Conservation (phyloP, 2,329 filamentous ascomycete species). For the Phyllosticta citriasiana region DNA sequence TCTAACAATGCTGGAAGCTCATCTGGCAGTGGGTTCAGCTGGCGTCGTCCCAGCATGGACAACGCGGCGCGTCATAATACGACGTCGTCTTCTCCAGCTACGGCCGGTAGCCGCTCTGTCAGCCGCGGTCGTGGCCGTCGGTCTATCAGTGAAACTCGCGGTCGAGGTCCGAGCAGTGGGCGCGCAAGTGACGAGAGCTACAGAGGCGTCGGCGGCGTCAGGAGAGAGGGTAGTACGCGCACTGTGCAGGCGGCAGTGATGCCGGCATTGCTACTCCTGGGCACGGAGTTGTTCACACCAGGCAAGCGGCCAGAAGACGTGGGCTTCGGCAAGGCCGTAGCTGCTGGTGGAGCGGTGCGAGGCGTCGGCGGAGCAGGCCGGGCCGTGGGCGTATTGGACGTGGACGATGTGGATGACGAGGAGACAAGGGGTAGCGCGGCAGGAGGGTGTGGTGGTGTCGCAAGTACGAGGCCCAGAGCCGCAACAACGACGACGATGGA, state of each 20-base stretch:
- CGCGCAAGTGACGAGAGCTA: neutral
- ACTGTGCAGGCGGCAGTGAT: conserved; percentile 26
- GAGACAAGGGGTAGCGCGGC: too few species aligned
- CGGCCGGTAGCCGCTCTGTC: neutral
- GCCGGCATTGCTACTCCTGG: conserved; percentile 24
- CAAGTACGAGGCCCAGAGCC: too few species aligned
- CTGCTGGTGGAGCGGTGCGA: neutral
- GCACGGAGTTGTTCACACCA: conserved; percentile 27
- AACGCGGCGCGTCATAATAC: neutral
- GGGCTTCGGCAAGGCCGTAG: neutral
- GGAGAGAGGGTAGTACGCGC: conserved; percentile 9
- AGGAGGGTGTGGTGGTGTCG: too few species aligned
- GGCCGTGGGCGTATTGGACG: neutral
- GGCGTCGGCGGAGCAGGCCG: neutral
- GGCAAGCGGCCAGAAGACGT: neutral
- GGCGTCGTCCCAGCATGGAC: neutral
- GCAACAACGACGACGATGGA: neutral
- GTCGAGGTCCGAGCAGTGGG: neutral
- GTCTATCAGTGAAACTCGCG: neutral
- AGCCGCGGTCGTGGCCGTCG: neutral
- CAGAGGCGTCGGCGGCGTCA: neutral
- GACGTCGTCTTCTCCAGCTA: neutral
- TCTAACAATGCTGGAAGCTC: neutral
- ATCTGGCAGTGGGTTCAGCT: neutral
- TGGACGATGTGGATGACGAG: neutral